phyloP scores from a whole-genome alignment of 2,329 filamentous ascomycete species.

The Penicillium glabrum region DNA sequence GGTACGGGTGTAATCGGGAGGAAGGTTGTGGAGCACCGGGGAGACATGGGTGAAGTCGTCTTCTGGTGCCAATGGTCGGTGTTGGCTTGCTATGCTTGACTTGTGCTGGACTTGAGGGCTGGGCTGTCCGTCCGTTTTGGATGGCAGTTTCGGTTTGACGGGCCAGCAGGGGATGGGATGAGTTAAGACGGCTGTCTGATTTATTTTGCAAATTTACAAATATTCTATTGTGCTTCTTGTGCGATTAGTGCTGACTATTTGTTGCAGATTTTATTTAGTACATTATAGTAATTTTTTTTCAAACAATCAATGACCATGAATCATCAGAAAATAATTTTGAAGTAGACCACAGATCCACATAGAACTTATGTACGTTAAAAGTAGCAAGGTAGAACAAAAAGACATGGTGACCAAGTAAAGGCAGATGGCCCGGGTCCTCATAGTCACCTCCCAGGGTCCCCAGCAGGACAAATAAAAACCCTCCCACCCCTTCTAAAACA shows the following conservation, averaged over 20 bases:
- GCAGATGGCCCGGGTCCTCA: neutral
- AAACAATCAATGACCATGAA: neutral
- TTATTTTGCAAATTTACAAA: constrained; percentile 9
- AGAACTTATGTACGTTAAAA: constrained; percentile 11
- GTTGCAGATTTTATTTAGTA: constrained; percentile 3
- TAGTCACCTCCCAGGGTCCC: neutral
- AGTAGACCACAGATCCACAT: constrained; percentile 6
- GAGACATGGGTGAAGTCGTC: constrained; percentile 25
- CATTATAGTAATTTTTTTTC: neutral
- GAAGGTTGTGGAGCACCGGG: constrained; percentile 46
- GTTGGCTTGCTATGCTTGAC: constrained; percentile 31
- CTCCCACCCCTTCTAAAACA: neutral
- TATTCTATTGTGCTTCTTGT: neutral
- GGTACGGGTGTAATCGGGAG: constrained; percentile 29
- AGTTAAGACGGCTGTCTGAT: constrained; percentile 44
- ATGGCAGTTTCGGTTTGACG: constrained; percentile 27
- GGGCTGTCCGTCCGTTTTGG: constrained; percentile 40
- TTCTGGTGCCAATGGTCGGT: constrained; percentile 18
- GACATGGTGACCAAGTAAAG: constrained; percentile 2
- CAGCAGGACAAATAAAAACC: neutral
- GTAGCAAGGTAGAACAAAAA: neutral
- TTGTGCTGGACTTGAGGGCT: constrained; percentile 32
- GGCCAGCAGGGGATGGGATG: constrained; percentile 44
- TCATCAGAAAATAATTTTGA: neutral
- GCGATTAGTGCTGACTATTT: constrained; percentile 14